Evolutionary conservation across 495 filamentous ascomycete species (phyloP), one percentile per base, ranked within the genome.

Genomic region (Annulohypoxylon nitens): DNA sequence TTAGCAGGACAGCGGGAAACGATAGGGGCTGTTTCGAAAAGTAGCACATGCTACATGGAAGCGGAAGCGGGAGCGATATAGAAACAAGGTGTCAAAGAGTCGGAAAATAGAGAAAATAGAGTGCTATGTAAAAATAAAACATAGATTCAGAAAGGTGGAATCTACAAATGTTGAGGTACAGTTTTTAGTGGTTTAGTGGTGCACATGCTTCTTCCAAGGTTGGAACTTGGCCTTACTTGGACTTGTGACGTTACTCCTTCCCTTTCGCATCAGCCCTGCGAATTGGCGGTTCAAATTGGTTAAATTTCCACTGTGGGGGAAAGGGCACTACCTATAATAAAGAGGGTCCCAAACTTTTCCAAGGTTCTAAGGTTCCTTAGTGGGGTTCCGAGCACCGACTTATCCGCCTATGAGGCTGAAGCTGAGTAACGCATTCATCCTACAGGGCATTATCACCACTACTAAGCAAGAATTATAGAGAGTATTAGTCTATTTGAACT

Each of bases 31-130:
- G 47, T 16, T 70, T 69, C 58, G 59, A 73, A 45, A 58, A 69
- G 59, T 65, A 68, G 66, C 76, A 74, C 76, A 78, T 78, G 74
- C 74, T 76, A 76, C 67, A 58, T 51, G 23, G 6, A 41, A 12
- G 16, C 43, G 23, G 55, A 45, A 55, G 14, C 12, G 39, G 12
- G 30, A 30, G 30, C 5, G 57, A 66, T 4, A 63, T 50, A n/a
- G 20, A 36, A 37, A 26, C 48, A 34, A 45, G 41, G 37, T 16
- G 48, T n/a, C 16, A 37, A 47, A 55, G 25, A 57, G 37, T 39
- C 11, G 20, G 25, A 26, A 48, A 51, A 48, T 20, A 25, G 39
- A 43, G 12, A 14, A 43, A 14, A 43, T 30, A 30, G 3, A 30
- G 30, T 30, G 5, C 30, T 30, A 30, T 30, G 39, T 4, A n/a